Conservation (phyloP, 2,329 filamentous ascomycete genomes). For the Neofusicoccum umdonicola region DNA sequence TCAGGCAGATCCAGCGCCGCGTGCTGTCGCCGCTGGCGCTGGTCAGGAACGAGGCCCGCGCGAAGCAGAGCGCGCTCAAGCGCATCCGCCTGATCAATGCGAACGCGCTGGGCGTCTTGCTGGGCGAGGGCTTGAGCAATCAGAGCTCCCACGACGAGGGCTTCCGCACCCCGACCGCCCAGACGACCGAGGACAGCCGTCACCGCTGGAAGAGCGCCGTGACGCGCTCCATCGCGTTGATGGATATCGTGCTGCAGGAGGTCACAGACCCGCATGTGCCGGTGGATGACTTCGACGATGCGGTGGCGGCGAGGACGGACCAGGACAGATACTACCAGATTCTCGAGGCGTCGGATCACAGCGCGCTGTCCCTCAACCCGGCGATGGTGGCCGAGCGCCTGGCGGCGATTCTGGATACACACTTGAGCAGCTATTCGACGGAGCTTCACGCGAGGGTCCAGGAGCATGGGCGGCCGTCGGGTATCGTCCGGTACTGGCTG, state of each 20-base stretch:
- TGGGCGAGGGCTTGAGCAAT: constrained; percentile 76
- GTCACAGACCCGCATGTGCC: constrained; percentile 61
- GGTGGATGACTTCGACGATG: constrained; percentile 55
- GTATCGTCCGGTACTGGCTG: constrained; percentile 83
- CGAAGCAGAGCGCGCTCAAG: constrained; percentile 69
- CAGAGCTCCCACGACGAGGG: constrained; percentile 59
- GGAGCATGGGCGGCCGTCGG: constrained; percentile 72
- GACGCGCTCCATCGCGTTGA: constrained; percentile 75
- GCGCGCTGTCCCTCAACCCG: constrained; percentile 35
- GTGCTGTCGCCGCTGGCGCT: constrained; percentile 77
- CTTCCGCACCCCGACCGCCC: constrained; percentile 36
- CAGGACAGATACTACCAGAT: constrained; percentile 47
- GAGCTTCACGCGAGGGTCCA: constrained; percentile 56
- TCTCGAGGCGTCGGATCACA: constrained; percentile 32
- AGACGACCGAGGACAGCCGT: constrained; percentile 42
- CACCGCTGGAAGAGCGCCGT: constrained; percentile 71
- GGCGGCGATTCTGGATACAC: constrained; percentile 64
- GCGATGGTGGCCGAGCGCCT: constrained; percentile 66
- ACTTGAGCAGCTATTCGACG: constrained; percentile 65
- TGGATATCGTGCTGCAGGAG: constrained; percentile 79
- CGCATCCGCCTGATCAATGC: constrained; percentile 77
- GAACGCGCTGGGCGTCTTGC: constrained; percentile 79
- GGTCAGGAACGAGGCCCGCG: constrained; percentile 69
- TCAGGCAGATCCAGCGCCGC: constrained; percentile 67
- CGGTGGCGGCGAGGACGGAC: constrained; percentile 56